Percentiles rank a stretch among this genome's conserved stretches.
These are phyloP conservation scores for Fusarium floridanum DNA, from an alignment of 2,329 filamentous ascomycete genomes.

Conservation along the genomic window DNA sequence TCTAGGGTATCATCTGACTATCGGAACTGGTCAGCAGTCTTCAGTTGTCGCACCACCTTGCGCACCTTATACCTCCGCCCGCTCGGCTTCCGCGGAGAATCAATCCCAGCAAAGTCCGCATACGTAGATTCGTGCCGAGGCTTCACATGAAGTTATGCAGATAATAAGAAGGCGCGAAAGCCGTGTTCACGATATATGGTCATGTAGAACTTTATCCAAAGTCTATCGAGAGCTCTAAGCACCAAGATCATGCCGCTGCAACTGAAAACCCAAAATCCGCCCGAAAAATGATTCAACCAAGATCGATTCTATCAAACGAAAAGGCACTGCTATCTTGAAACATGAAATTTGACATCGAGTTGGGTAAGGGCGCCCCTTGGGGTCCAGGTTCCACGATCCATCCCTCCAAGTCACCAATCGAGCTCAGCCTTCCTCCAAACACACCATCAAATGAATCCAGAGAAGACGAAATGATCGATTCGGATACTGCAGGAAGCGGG, in stretches of 20 bases:
- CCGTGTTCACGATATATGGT: background rate
- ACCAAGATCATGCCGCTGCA: background rate
- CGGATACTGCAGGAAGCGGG: background rate
- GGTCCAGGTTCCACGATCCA: slow-evolving; percentile 16
- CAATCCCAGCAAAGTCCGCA: background rate
- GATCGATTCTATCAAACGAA: slow-evolving; percentile 10
- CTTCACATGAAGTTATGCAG: background rate
- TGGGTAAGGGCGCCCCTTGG: background rate
- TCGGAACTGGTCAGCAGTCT: background rate
- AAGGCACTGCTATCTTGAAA: slow-evolving; percentile 12
- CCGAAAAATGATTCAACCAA: background rate
- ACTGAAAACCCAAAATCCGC: background rate
- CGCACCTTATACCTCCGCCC: background rate
- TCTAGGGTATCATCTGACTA: background rate
- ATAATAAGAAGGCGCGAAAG: background rate
- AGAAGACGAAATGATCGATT: background rate
- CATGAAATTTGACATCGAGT: slow-evolving; percentile 13
- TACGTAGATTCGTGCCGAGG: background rate
- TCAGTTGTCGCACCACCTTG: background rate
- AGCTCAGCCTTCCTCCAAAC: slow-evolving; percentile 1
- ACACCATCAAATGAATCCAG: slow-evolving; percentile 3
- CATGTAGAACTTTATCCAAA: background rate
- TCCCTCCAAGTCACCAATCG: slow-evolving; percentile 11
- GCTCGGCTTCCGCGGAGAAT: background rate
- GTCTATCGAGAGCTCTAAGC: background rate